Percentiles rank a stretch among this genome's conserved stretches.
These are phyloP conservation scores for Pleurotus pulmonarius DNA, from an alignment of 768 basidiomycete genomes.

Conservation along the genomic window DNA sequence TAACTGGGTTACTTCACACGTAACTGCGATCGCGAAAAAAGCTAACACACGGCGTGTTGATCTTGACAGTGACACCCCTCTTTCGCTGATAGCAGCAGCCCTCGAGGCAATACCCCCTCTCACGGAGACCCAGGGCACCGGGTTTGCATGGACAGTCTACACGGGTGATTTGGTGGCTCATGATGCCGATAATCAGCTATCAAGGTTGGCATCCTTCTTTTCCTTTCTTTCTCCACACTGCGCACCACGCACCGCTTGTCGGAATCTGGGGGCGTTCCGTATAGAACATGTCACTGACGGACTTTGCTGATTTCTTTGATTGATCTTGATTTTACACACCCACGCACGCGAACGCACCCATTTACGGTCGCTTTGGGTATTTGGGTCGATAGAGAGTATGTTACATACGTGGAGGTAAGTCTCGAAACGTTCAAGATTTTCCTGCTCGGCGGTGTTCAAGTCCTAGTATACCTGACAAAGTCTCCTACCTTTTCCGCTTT, in stretches of 20 bases:
- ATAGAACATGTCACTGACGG: too few relatives aligned
- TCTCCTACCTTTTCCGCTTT: too few relatives aligned
- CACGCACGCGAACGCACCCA: too few relatives aligned
- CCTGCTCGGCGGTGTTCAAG: too few relatives aligned
- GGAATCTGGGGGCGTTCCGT: too few relatives aligned
- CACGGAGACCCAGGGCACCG: conserved; percentile 53
- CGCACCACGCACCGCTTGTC: not conserved
- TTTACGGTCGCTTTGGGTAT: too few relatives aligned
- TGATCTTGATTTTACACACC: too few relatives aligned
- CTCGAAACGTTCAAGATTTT: too few relatives aligned
- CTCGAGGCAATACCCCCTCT: conserved; percentile 66
- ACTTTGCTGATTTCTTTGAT: too few relatives aligned
- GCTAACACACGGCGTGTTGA: not conserved
- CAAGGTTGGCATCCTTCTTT: conserved; percentile 36
- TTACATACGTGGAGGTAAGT: conserved; percentile 59
- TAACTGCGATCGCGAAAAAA: too few relatives aligned
- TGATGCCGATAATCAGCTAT: conserved; percentile 61
- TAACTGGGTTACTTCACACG: too few relatives aligned
- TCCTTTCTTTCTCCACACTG: not conserved
- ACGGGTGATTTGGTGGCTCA: conserved; percentile 77
- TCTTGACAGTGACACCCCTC: conserved; percentile 53
- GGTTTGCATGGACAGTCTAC: conserved; percentile 63
- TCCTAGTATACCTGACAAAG: too few relatives aligned
- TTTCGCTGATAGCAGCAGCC: conserved; percentile 54
- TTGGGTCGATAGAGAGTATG: conserved; percentile 40